A percentile compares a stretch with the other conserved stretches of the same genome.
Evolutionary conservation across 768 basidiomycete species (phyloP).

Genomic region (Lentinula edodes): DNA sequence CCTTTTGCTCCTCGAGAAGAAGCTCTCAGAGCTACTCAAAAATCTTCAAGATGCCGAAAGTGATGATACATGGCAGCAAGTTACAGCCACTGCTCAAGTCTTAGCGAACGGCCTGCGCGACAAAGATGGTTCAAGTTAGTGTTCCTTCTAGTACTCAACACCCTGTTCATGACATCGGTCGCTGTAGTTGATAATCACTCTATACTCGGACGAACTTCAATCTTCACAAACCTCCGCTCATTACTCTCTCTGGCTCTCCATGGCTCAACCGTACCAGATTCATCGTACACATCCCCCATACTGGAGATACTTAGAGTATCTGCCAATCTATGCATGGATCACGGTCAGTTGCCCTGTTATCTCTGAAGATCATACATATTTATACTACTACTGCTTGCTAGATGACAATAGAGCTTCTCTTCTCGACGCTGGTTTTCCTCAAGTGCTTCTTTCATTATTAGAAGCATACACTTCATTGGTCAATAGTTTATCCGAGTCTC

Average conservation of each 20-base stretch:
- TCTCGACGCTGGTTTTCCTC: constrained; percentile 66
- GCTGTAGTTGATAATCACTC: constrained; percentile 65
- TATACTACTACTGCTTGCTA: constrained; percentile 21
- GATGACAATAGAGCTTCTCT: constrained; percentile 72
- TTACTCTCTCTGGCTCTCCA: constrained; percentile 53
- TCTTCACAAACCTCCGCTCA: constrained; percentile 61
- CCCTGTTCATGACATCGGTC: constrained; percentile 12
- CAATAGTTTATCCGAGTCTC: constrained; percentile 22
- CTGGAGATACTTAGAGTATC: constrained; percentile 72
- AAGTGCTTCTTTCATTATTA: constrained; percentile 59
- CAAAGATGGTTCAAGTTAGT: constrained; percentile 46
- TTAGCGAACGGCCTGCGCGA: constrained; percentile 61
- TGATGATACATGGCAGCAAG: constrained; percentile 40
- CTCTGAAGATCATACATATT: background rate
- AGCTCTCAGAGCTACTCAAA: constrained; percentile 28
- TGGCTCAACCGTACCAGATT: constrained; percentile 39
- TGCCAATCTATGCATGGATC: constrained; percentile 83
- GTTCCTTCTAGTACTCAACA: constrained; percentile 1
- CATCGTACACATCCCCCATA: constrained; percentile 42
- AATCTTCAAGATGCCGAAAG: constrained; percentile 23
- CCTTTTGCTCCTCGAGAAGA: constrained; percentile 20
- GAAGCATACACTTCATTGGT: constrained; percentile 60
- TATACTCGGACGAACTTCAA: constrained; percentile 53
- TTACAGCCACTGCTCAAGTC: constrained; percentile 46
- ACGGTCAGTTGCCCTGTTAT: constrained; percentile 39